Evolutionary conservation across 179 eudicot genomes (phyloP), one percentile per base, ranked within the genome.

Genomic region (Actinidia chinensis): DNA sequence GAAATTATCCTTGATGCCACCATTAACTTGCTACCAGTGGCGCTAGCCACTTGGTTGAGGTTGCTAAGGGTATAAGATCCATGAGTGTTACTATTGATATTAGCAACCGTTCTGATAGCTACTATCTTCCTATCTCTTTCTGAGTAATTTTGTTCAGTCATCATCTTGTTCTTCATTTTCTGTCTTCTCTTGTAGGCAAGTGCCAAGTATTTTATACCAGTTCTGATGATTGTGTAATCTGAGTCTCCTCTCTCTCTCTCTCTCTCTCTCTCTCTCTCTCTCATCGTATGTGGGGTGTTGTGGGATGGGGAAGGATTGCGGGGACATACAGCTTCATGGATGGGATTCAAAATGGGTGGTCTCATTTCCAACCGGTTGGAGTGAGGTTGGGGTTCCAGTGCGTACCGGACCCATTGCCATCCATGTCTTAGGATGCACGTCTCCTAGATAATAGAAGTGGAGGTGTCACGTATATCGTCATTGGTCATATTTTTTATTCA

Each of bases 241-340:
- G n/a, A n/a, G n/a, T n/a, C n/a, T n/a, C n/a, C n/a, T n/a, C n/a
- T n/a, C n/a, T n/a, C n/a, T n/a, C n/a, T n/a, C n/a, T n/a, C n/a
- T n/a, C n/a, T n/a, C n/a, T n/a, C n/a, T 7, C n/a, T 3, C 47
- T 43, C 42, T 60, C 65, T 25, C 43, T 59, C 64, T 28, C 42
- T 25, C 40, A 3, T 5, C 2, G 5, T 15, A 33, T 64, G 43
- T 18, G 28, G 44, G 68, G 68, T 12, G n/a, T 20, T 64, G 68
- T 28, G 36, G 20, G 68, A n/a, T 68, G 72, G 72, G 52, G 47
- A 42, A 67, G 71, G 71, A 67, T 67, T 7, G n/a, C 42, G 25
- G 33, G 52, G 72, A 17, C 44, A 17, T 11, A 60, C 65, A 23
- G 67, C 67, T 61, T 61, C 67, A 25, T n/a, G 6, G 67, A 8